Base-by-base conservation (phyloP, 1,139 yeast genomes). In the Yamadazyma spencermartinsiae region DNA sequence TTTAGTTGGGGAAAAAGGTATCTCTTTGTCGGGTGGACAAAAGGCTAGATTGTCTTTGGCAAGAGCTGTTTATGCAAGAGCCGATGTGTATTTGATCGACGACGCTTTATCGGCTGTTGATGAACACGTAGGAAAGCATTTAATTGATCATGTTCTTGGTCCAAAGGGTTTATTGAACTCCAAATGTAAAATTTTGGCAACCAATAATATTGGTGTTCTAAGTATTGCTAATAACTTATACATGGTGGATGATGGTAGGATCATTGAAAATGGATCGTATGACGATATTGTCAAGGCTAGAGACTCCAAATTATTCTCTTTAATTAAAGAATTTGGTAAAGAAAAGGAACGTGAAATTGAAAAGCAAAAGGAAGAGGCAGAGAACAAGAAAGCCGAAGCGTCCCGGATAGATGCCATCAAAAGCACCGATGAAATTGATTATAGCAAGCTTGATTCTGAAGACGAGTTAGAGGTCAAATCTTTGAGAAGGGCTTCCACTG, bases 1-100 rank as follows among this genome's bases (percentile, higher is more conserved):
- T 2, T 78, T 86, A 54, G 98, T 92, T 36, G 98, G 98, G 47
- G 98, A 92, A 65, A 92, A 90, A 66, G 98, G 98, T 52, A 88
- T 92, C 41, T 87, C 97, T 11, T 72, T 92, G 41, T 87, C 96
- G 35, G 98, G 98, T 43, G 98, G 98, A 34, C 98, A 92, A 63
- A 92, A 90, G 70, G 97, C 98, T 1, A 81, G 98, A 63, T 68
- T 92, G 37, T 81, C 95, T 2, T 74, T 92, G 45, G 98, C 98
- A 2, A 79, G 98, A 61, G 96, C 98, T 18, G 97, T 92, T 7
- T 92, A 92, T 61, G 82, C 97, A 2, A 79, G 97, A 51, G 95
- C 97, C 3, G 98, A 92, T 59, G 81, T 90, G 25, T 90, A 88
- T 58, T 69, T 92, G 40, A 67, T 92, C 42, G 98, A 92, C 62